Evolutionary conservation across 1,284 basidiomycete species (phyloP), one percentile per base, ranked within the genome.

Genomic region (Thecaphora thlaspeos): DNA sequence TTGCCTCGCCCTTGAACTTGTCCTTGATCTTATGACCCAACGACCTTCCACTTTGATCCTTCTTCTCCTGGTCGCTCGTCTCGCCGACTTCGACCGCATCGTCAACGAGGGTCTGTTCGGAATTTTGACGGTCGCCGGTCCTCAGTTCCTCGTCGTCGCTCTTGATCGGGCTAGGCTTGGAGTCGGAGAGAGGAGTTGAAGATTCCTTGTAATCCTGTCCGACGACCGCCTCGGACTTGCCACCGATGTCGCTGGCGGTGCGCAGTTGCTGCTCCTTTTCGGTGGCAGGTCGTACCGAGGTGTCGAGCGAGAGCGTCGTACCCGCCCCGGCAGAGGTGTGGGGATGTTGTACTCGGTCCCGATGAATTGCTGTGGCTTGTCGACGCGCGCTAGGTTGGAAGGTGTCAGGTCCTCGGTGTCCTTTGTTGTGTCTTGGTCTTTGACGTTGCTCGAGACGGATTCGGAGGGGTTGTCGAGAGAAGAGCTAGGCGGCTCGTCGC

Each of bases 141-240:
- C 32, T 21, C 41, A n/a, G 19, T 15, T 24, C n/a, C 7, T 40
- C 28, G 11, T 18, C 23, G n/a, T 41, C 38, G 2, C 48, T 48
- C 10, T 53, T 14, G 1, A 37, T 19, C 41, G 51, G 41, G 28
- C 48, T 43, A 1, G 47, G 23, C 1, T 41, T 21, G 38, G 21
- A 38, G 0, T 46, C 43, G 47, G n/a, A n/a, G n/a, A n/a, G n/a
- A n/a, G n/a, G n/a, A n/a, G n/a, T n/a, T n/a, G n/a, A n/a, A n/a
- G n/a, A n/a, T n/a, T n/a, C n/a, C n/a, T n/a, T n/a, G 43, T 55
- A 66, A 37, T 69, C 66, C 17, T 50, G 44, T 2, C 63, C 63
- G 0, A 68, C 61, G 0, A 43, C 49, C 2, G 62, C 66, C 8
- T 8, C 32, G 15, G 36, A 18, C 21, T 48, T 23, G 12, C 21